phyloP scores from a whole-genome alignment of 2,329 filamentous ascomycete species.

The Zalaria obscura region DNA sequence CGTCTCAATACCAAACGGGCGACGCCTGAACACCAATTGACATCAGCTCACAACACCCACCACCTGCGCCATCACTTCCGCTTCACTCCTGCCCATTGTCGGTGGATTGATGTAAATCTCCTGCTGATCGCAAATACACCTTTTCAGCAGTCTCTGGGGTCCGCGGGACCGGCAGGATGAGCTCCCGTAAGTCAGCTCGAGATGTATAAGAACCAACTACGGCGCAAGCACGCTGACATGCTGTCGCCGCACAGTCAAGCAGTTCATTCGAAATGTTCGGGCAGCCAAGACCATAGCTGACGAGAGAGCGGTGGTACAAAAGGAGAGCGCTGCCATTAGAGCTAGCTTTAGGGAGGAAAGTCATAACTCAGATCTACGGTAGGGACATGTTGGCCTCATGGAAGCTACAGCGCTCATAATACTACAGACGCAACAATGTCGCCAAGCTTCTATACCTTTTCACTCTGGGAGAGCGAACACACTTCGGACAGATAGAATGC shows the following conservation, averaged over 20 bases:
- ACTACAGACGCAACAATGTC: constrained; percentile 83
- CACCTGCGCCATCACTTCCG: no score
- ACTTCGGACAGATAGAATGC: constrained; percentile 99
- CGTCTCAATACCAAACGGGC: no score
- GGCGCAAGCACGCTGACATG: constrained; percentile 12
- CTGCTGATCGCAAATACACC: background rate
- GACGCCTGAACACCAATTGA: no score
- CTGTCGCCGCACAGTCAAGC: constrained; percentile 58
- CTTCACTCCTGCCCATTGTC: no score
- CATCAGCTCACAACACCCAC: no score
- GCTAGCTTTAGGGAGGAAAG: constrained; percentile 97
- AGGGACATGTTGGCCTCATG: constrained; percentile 16
- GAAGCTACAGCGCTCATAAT: background rate
- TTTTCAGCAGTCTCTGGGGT: constrained; percentile 22
- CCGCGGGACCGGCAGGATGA: constrained; percentile 35
- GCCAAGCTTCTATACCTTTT: constrained; percentile 97
- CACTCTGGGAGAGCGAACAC: constrained; percentile 89
- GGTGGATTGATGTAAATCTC: no score
- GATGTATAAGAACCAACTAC: background rate
- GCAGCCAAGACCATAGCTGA: constrained; percentile 98
- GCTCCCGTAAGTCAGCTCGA: constrained; percentile 33
- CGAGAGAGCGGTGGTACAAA: constrained; percentile 94
- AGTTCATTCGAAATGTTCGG: constrained; percentile 98
- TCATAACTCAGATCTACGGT: constrained; percentile 82
- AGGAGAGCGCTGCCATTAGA: constrained; percentile 94